Base-by-base conservation (phyloP, 768 basidiomycete genomes). In the Leccinum truebloodii region DNA sequence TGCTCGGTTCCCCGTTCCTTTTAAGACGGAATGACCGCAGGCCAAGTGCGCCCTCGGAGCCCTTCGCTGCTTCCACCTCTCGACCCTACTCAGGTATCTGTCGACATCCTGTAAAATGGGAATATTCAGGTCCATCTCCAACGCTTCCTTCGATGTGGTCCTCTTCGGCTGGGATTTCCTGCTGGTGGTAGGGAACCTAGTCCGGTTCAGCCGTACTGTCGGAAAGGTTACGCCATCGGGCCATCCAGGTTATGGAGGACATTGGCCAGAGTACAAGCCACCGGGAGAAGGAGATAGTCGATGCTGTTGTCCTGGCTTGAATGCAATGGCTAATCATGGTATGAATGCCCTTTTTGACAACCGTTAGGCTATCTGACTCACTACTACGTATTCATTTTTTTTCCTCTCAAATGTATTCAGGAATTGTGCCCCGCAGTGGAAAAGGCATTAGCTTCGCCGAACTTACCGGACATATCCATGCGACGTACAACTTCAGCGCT, bases 271-370 rank as follows among this genome's bases (percentile, higher is more conserved):
- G 67, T 91, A 79, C 63, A 74, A 80, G 8, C 71, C 86, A 0
- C 82, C 89, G 14, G 74, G 72, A 63, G 79, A 84, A 10, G 82
- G 81, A 3, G 90, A 91, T 63, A 89, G 88, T 67, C 78, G 90
- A 12, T 82, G 81, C 64, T 83, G 85, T 5, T 92, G 90, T 63
- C 90, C 89, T 6, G 87, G 81, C 13, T 72, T 92, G 63, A 92
- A 92, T 65, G 85, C 88, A 0, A 77, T 93, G 82, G 88, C 90
- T 4, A 92, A 92, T 68, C 90, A 92, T 63, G 90, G 90, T 89
- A 54, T n/a, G 72, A 16, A 46, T n/a, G 20, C 80, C 80, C 55
- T 82, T 75, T 68, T 77, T 79, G 2, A 85, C 85, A 49, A 57
- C 35, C 20, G 26, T 28, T 12, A 1, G 7, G 10, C 9, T 5